Evolutionary conservation across 1,284 basidiomycete species (phyloP).

Genomic region (Moniliella sp.): DNA sequence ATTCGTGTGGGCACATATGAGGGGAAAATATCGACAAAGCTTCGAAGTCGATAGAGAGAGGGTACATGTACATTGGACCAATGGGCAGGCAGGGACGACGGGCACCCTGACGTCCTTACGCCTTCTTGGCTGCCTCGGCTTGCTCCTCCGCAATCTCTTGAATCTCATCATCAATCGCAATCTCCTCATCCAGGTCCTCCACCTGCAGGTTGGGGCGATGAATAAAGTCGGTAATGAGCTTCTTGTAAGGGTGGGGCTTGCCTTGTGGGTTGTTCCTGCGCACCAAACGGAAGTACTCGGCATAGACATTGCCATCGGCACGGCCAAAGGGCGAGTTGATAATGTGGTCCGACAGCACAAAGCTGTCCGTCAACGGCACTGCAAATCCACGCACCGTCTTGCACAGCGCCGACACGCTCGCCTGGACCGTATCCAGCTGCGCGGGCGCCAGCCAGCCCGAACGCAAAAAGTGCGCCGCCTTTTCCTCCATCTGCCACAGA

Average conservation of each 20-base stretch:
- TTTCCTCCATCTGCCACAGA: conserved; percentile 43
- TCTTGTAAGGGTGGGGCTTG: conserved; percentile 38
- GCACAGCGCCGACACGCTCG: conserved; percentile 38
- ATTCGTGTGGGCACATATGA: no score
- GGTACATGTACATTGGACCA: no score
- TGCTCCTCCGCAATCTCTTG: conserved; percentile 29
- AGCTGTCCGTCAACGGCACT: conserved; percentile 39
- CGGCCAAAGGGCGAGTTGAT: conserved; percentile 41
- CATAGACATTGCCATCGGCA: conserved; percentile 29
- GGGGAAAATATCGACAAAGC: no score
- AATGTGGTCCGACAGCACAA: conserved; percentile 41
- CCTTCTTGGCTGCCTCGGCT: conserved; percentile 18
- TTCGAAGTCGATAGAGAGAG: no score
- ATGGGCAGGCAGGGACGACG: no score
- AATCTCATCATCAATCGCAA: conserved; percentile 39
- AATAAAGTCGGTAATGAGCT: conserved; percentile 41
- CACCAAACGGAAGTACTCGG: conserved; percentile 23
- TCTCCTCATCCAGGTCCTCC: conserved; percentile 32
- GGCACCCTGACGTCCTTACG: no score
- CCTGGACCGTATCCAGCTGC: conserved; percentile 37
- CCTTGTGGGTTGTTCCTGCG: conserved; percentile 28
- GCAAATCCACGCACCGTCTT: conserved; percentile 37
- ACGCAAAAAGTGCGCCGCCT: conserved; percentile 40
- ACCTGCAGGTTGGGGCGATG: conserved; percentile 36
- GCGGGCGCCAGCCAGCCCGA: conserved; percentile 36